Conservation (phyloP, 2,329 filamentous ascomycete species). For the Daldinia eschscholtzii region DNA sequence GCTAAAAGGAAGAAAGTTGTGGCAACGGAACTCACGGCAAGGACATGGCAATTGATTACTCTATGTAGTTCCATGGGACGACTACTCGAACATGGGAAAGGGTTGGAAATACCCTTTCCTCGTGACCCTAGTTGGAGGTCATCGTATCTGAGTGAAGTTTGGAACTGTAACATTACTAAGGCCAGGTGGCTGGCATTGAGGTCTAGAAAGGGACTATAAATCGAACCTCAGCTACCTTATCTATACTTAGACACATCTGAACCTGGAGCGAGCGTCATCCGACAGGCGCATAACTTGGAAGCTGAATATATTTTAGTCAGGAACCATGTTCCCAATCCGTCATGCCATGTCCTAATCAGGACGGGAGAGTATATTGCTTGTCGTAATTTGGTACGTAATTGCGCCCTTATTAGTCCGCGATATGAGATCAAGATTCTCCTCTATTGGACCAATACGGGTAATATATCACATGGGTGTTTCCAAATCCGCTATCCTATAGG, state of each 20-base stretch:
- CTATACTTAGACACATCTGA: constrained; percentile 17
- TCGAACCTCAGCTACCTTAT: constrained; percentile 1
- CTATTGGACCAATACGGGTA: background rate
- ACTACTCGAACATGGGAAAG: background rate
- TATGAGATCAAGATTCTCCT: constrained; percentile 22
- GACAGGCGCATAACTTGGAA: constrained; percentile 14
- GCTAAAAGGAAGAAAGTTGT: background rate
- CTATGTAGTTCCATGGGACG: background rate
- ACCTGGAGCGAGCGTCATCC: constrained; percentile 12
- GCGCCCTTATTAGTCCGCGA: constrained; percentile 3
- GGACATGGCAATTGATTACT: constrained; percentile 1
- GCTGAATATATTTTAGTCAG: constrained; percentile 8
- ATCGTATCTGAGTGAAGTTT: constrained; percentile 5
- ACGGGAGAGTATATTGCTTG: constrained; percentile 12
- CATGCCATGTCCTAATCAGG: constrained; percentile 24
- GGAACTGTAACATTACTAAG: constrained; percentile 9
- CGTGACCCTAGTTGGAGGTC: background rate
- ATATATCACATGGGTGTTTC: constrained; percentile 31
- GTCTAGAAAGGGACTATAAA: constrained; percentile 27
- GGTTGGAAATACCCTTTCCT: background rate
- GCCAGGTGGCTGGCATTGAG: constrained; percentile 5
- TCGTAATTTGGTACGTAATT: constrained; percentile 33
- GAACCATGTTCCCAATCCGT: constrained; percentile 27
- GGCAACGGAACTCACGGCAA: background rate
- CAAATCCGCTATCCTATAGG: constrained; percentile 23